Percentiles rank a stretch among this genome's conserved stretches.
Evolutionary conservation across 2,329 filamentous ascomycete genomes (phyloP).

Genomic region (Verticillium klebahnii): DNA sequence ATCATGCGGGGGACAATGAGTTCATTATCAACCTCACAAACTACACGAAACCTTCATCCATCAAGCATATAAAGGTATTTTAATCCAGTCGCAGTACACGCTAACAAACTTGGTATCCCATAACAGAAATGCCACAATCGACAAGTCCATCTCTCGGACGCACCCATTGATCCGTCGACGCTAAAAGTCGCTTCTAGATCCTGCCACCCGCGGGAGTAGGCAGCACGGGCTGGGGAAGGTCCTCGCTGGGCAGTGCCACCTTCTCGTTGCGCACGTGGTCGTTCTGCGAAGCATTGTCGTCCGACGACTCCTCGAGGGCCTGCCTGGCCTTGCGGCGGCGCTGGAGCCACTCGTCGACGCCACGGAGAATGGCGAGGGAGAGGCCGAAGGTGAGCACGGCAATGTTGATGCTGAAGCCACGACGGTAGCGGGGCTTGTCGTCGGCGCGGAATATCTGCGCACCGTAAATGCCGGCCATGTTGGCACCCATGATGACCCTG

Average conservation of each 20-base stretch:
- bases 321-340: background rate
- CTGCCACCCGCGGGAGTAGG: background rate
- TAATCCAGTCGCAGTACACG: background rate
- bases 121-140: background rate
- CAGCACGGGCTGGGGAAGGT: background rate
- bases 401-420: constrained; percentile 42
- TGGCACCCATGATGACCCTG: constrained; percentile 57
- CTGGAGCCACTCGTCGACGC: constrained; percentile 31
- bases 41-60: background rate
- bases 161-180: background rate
- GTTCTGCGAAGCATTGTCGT: background rate
- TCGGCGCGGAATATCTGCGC: constrained; percentile 54
- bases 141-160: background rate
- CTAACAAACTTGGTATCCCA: background rate
- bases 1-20: background rate
- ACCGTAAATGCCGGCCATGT: constrained; percentile 57
- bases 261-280: background rate
- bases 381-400: constrained; percentile 39
- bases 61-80: background rate
- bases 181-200: background rate
- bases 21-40: background rate
- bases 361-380: constrained; percentile 33
- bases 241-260: background rate
- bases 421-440: constrained; percentile 45
- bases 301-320: background rate